Base-by-base conservation (phyloP, 2,329 filamentous ascomycete genomes). In the Septoria petroselini region DNA sequence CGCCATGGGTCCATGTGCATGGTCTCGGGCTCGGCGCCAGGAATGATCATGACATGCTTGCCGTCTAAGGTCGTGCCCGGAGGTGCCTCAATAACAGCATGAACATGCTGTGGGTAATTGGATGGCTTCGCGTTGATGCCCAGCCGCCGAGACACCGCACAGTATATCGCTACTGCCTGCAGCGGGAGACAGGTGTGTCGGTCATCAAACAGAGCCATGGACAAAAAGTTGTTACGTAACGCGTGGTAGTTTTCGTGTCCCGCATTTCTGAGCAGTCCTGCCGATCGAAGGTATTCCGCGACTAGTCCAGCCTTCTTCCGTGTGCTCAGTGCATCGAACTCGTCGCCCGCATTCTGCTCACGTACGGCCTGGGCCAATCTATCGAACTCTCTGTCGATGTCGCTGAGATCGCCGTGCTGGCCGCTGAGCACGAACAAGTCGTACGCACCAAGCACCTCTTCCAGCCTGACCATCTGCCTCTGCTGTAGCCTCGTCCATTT, bases 361-460 rank as follows among this genome's bases (percentile, higher is more conserved):
- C 73, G 73, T 50, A 96, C 81, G 1, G 72, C 69, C 2, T 67
- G 59, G 2, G 83, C 81, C 29, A 88, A 75, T 1, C 72, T 67
- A 65, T 93, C 83, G 17, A 97, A 73, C 33, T 82, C 73, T n/a
- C 68, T 65, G 8, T 79, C 58, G 29, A 76, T 67, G 37, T 89
- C 82, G 49, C 86, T 78, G 43, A 91, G 70, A 64, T 94, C 89
- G n/a, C 85, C 83, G 23, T 77, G 75, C 14, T 82, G 78, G 47
- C 85, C 84, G 57, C 85, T 82, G 21, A 91, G 73, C 38, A 95
- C 82, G 69, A 97, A 97, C 70, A 97, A 79, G 68, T 97, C 93
- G 67, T 94, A 95, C 11, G 85, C 86, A 15, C 84, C 86, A 12
- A 97, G 72, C 1, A 85, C 85, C 50, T 80, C 78, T 65, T 95